A percentile compares a stretch with the other conserved stretches of the same genome.
Conservation (phyloP, 2,329 filamentous ascomycete species). For the Trichothecium roseum region DNA sequence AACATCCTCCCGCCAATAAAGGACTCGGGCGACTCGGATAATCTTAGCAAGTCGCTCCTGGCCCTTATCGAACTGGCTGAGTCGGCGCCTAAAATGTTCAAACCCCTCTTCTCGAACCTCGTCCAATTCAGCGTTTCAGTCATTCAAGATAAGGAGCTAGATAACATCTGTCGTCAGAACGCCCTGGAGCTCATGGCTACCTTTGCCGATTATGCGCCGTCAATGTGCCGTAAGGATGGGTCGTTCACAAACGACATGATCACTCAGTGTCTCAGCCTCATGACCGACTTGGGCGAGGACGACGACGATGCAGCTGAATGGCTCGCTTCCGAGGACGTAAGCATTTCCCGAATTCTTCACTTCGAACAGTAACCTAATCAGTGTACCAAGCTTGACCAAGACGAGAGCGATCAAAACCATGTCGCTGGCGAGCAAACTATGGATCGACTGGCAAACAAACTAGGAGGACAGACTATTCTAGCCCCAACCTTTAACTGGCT, state of each 20-base stretch:
- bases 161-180: constrained; percentile 84
- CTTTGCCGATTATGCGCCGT: constrained; percentile 88
- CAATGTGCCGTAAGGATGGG: constrained; percentile 91
- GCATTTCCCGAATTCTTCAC: constrained; percentile 17
- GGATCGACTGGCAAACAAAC: constrained; percentile 94
- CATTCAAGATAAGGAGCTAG: constrained; percentile 90
- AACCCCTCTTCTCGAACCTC: constrained; percentile 81
- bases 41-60: constrained; percentile 80
- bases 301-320: constrained; percentile 93
- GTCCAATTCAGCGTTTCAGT: constrained; percentile 90
- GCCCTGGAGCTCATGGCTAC: constrained; percentile 95
- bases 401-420: constrained; percentile 95
- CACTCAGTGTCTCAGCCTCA: constrained; percentile 91
- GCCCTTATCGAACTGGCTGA: constrained; percentile 92
- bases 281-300: constrained; percentile 92
- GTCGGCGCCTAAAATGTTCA: constrained; percentile 95
- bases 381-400: constrained; percentile 62
- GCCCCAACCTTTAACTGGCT: constrained; percentile 95
- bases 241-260: constrained; percentile 95
- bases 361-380: not conserved
- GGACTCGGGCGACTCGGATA: constrained; percentile 79
- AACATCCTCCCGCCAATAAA: constrained; percentile 93
- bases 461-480: constrained; percentile 86
- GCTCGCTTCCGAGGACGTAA: constrained; percentile 82
- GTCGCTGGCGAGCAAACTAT: constrained; percentile 97